Base-by-base conservation (phyloP, 345 rosid genomes). In the Microcos paniculata region DNA sequence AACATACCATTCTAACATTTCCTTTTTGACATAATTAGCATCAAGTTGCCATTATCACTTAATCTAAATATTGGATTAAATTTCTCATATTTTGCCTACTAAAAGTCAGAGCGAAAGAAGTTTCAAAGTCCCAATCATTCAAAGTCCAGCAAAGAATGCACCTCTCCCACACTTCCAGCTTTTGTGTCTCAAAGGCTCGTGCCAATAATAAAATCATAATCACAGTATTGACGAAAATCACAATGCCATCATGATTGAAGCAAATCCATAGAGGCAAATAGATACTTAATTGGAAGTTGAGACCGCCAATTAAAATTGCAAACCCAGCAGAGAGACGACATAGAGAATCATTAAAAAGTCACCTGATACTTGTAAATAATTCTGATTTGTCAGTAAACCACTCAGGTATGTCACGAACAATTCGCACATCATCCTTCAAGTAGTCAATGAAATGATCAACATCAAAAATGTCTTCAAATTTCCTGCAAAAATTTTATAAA, bases 321-420 rank as follows among this genome's bases (percentile, higher is more conserved):
- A 43, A 59, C 19, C 11, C 31, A 49, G n/a, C 28, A 45, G 23
- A 79, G 8, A 11, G 62, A 28, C 15, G 70, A 43, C n/a, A 77
- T 6, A 57, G 16, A 35, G 33, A 46, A 61, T 35, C 53, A 55
- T 62, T 73, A 71, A 80, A 46, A 75, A 24, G 76, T 81, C 72
- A 96, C 98, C 97, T 92, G 87, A 96, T 94, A 75, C 97, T 96
- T 55, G 94, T 79, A 80, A 94, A 94, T 63, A 96, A 85, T 82
- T 96, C 98, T 72, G 97, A 79, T 86, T 90, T 94, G 86, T 96
- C 99, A 59, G 95, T 90, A 83, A 96, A 96, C 99, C 97, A 96
- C 77, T 90, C 87, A 26, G 99, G 98, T 80, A 94, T 96, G 77
- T 94, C 99, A 23, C 96, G 92, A 78, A 96, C 98, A 77, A 96